Base-by-base conservation (phyloP, 2,329 filamentous ascomycete genomes). In the Pseudomassariella vexata region DNA sequence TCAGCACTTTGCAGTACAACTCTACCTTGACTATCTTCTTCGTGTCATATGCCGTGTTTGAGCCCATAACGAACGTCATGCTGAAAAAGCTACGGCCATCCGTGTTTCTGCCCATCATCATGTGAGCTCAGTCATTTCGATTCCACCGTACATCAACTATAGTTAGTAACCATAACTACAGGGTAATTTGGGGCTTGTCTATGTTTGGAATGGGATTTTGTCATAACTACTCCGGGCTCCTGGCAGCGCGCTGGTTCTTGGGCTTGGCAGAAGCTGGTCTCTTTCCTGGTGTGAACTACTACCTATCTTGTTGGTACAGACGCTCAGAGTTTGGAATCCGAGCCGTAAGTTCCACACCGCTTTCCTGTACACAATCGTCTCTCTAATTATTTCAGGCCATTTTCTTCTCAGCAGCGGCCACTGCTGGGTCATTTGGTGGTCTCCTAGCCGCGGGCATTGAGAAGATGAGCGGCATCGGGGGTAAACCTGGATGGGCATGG, bases 301-400 rank as follows among this genome's bases (percentile, higher is more conserved):
- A 88, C 50, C 70, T 92, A 0, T 84, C 79, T 0, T 89, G 83
- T 52, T 94, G 86, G 86, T 94, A 92, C 48, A 82, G 76, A 50
- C 70, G 85, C 21, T 74, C 70, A 11, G 87, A 94, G 48, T 83
- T 92, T 34, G 86, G 85, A 30, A 70, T 87, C n/a, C 76, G 86
- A 21, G 78, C 82, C 23, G 61, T 62, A 40, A 46, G 59, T 47
- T 19, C n/a, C 11, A 26, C 8, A 23, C 10, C 24, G 9, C 10
- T 10, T 15, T 10, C 9, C 15, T 10, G 24, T 9, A 9, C 14
- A 15, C 16, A 9, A 5, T 10, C 11, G 14, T 4, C 9, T 23
- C 22, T 20, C 21, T 21, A 20, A 5, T 7, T 3, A 30, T 1
- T 7, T 3, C 5, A 49, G 46, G 83, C 85, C 10, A 76, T 88